phyloP scores from a whole-genome alignment of 1,139 yeast genomes.

The Meyerozyma carpophila region DNA sequence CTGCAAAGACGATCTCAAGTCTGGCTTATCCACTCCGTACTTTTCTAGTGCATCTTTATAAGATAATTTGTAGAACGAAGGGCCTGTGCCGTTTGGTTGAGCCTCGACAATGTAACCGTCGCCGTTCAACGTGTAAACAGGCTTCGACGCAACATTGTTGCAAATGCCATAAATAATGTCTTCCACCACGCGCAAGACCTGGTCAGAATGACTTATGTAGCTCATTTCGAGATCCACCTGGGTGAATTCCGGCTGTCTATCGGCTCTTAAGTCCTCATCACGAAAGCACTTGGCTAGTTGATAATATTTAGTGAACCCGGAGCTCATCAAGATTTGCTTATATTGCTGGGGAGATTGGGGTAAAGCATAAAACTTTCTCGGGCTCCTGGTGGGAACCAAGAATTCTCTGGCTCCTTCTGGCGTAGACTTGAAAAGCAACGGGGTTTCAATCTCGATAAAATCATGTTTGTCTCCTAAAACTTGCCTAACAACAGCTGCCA shows the following conservation, averaged over 20 bases:
- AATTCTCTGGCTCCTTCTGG: conserved; percentile 99
- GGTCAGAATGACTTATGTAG: conserved; percentile 61
- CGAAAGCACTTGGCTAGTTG: conserved; percentile 93
- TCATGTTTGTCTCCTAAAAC: conserved; percentile 38
- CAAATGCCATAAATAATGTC: conserved; percentile 52
- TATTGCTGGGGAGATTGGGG: conserved; percentile 99
- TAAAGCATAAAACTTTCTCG: conserved; percentile 69
- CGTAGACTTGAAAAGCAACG: conserved; percentile 85
- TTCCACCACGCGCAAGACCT: conserved; percentile 63
- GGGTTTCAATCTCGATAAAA: conserved; percentile 89
- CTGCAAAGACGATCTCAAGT: conserved; percentile 58
- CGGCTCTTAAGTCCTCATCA: conserved; percentile 91
- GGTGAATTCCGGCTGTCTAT: conserved; percentile 96
- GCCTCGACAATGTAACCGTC: conserved; percentile 19
- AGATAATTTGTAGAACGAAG: conserved; percentile 39
- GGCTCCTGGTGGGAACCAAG: conserved; percentile 78
- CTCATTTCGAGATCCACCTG: conserved; percentile 95
- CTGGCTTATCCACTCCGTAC: conserved; percentile 95
- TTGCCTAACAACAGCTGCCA: conserved; percentile 51
- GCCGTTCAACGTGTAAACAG: conserved; percentile 28
- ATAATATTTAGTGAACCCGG: conserved; percentile 81
- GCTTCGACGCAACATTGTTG: conserved; percentile 39
- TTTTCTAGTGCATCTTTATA: conserved; percentile 65
- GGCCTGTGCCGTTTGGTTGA: conserved; percentile 9
- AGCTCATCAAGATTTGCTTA: conserved; percentile 89